A percentile compares a stretch with the other conserved stretches of the same genome.
Conservation (phyloP, 805 yeast genomes). For the Wickerhamomyces alni region DNA sequence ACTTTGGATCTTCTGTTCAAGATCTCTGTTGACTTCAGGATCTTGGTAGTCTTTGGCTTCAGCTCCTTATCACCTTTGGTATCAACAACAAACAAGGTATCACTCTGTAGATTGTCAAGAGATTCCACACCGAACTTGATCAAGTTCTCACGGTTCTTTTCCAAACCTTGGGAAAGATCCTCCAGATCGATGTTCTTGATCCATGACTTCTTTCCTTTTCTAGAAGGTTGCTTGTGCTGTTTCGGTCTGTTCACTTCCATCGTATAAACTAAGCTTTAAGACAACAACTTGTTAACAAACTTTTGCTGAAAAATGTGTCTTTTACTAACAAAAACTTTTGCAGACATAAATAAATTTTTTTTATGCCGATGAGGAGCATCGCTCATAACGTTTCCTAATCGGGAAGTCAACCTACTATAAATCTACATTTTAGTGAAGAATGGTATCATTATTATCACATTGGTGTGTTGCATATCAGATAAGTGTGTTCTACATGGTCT, state of each 20-base stretch:
- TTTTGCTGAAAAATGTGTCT: not conserved
- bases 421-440: no score
- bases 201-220: conserved; percentile 93
- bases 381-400: conserved; percentile 1
- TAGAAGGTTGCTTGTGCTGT: conserved; percentile 63
- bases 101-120: conserved; percentile 31
- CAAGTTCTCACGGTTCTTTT: conserved; percentile 57
- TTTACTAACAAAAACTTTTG: not conserved
- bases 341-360: not conserved
- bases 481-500: no score
- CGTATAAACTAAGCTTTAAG: no score
- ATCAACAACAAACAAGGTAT: conserved; percentile 59
- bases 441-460: no score
- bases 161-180: conserved; percentile 69
- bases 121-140: conserved; percentile 45
- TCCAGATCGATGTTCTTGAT: conserved; percentile 85
- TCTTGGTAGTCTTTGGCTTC: conserved; percentile 33
- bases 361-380: not conserved
- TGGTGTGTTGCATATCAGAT: no score
- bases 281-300: no score
- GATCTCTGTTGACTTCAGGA: conserved; percentile 37
- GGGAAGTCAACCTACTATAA: not conserved
- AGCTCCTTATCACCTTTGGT: conserved; percentile 51
- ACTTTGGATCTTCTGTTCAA: conserved; percentile 73
- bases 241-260: conserved; percentile 46